Percentiles rank a stretch among this genome's conserved stretches.
These are phyloP conservation scores for Chlamydomonas sphaeroides DNA, from an alignment of 139 green algal genomes.

Conservation along the genomic window DNA sequence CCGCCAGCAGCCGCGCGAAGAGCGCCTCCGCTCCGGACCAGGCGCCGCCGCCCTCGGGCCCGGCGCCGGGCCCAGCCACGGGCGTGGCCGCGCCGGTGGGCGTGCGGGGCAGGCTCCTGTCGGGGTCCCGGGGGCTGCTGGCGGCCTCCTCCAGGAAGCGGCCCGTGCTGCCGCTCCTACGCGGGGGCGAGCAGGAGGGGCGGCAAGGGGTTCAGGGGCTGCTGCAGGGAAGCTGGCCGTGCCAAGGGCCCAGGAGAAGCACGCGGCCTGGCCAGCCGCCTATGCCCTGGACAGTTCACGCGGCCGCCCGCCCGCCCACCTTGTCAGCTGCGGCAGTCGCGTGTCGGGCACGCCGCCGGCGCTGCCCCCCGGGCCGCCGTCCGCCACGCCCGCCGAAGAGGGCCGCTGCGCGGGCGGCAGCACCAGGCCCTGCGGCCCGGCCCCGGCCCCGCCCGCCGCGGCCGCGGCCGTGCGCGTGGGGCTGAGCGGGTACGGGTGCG, in stretches of 20 bases:
- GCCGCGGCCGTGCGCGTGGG: too few species aligned
- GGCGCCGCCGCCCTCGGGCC: not conserved
- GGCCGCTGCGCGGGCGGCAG: not conserved
- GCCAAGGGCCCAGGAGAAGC: too few species aligned
- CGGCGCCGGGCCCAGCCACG: too few species aligned
- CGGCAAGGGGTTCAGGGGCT: too few species aligned
- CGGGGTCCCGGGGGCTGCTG: not conserved
- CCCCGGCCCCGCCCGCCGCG: too few species aligned
- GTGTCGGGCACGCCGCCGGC: not conserved
- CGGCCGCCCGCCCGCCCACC: not conserved
- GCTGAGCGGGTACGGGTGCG: not conserved
- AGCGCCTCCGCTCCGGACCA: not conserved
- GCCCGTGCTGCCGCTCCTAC: constrained; percentile 2
- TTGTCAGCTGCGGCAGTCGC: too few species aligned
- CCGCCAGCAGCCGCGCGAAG: constrained; percentile 13
- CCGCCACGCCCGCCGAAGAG: not conserved
- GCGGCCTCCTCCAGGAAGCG: not conserved
- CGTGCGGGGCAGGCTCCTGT: too few species aligned
- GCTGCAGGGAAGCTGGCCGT: too few species aligned
- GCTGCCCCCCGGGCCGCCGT: not conserved
- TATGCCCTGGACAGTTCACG: too few species aligned
- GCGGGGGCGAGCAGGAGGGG: too few species aligned
- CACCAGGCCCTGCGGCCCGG: not conserved
- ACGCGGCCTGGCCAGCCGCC: too few species aligned
- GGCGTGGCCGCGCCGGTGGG: not conserved